Percentiles rank a stretch among this genome's conserved stretches.
phyloP scores from a whole-genome alignment of 805 yeast genomes.

The Pichia insulana region DNA sequence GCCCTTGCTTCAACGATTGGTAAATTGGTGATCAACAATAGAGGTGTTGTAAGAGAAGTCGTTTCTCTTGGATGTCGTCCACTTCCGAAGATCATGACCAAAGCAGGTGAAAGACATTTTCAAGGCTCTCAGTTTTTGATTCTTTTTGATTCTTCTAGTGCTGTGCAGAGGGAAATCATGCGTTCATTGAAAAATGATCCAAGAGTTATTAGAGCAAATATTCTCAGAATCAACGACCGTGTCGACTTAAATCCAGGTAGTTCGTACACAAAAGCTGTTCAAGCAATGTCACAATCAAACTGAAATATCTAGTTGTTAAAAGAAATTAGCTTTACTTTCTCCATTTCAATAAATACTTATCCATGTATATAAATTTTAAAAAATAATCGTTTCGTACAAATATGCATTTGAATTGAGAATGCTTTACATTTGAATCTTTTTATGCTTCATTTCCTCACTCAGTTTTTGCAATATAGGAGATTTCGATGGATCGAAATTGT shows the following conservation, averaged over 20 bases:
- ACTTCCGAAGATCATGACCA: conserved; percentile 72
- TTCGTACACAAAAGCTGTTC: conserved; percentile 41
- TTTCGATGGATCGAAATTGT: no score
- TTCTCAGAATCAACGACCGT: conserved; percentile 53
- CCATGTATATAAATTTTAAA: no score
- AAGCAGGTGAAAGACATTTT: conserved; percentile 82
- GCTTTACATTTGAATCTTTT: no score
- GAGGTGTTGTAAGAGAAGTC: conserved; percentile 87
- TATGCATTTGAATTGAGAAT: no score
- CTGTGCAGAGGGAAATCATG: conserved; percentile 77
- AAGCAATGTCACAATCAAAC: conserved; percentile 14
- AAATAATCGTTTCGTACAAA: no score
- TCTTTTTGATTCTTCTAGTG: conserved; percentile 78
- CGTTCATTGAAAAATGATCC: conserved; percentile 83
- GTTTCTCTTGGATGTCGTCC: conserved; percentile 70
- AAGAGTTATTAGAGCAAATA: conserved; percentile 72
- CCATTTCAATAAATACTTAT: no score
- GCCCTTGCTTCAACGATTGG: conserved; percentile 60
- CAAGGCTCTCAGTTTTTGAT: conserved; percentile 84
- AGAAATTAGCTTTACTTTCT: no score
- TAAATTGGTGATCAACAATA: conserved; percentile 69
- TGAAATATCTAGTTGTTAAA: background rate
- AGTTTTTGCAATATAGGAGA: no score
- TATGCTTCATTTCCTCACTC: no score
- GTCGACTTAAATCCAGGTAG: conserved; percentile 47